Percentiles rank a stretch among this genome's conserved stretches.
Conservation (phyloP, 108 stramenopile species). For the Skeletonema costatum region DNA sequence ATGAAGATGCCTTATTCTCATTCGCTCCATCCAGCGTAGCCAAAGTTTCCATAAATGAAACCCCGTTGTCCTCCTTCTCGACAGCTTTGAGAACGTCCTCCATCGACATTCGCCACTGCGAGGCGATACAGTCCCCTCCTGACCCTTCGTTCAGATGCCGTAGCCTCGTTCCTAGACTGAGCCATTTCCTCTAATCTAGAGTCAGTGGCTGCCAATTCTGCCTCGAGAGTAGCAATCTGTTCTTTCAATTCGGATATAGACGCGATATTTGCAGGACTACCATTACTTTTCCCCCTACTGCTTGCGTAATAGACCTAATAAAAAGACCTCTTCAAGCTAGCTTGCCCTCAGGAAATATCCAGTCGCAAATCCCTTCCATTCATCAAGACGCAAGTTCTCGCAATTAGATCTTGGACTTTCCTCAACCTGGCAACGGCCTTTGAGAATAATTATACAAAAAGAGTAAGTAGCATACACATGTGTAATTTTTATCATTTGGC, state of each 20-base stretch:
- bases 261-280: not conserved
- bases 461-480: conserved; percentile 28
- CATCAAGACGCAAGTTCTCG: conserved; percentile 26
- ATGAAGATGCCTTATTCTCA: conserved; percentile 26
- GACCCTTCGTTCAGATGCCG: conserved; percentile 69
- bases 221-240: conserved; percentile 44
- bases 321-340: conserved; percentile 47
- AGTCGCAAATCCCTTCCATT: conserved; percentile 47
- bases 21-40: conserved; percentile 44
- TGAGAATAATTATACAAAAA: conserved; percentile 42
- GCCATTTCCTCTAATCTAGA: conserved; percentile 63
- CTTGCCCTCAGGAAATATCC: conserved; percentile 50
- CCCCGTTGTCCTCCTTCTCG: conserved; percentile 62
- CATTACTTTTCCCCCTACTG: not conserved
- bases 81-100: conserved; percentile 71
- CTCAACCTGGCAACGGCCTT: conserved; percentile 20
- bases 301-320: conserved; percentile 51
- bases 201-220: conserved; percentile 26
- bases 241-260: conserved; percentile 39
- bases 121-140: conserved; percentile 80
- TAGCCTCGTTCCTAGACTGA: conserved; percentile 65
- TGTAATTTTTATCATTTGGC: conserved; percentile 14
- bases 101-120: conserved; percentile 66
- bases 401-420: conserved; percentile 26
- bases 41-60: conserved; percentile 48